Conservation (phyloP, 2,329 filamentous ascomycete genomes). For the Pyricularia pennisetigena region DNA sequence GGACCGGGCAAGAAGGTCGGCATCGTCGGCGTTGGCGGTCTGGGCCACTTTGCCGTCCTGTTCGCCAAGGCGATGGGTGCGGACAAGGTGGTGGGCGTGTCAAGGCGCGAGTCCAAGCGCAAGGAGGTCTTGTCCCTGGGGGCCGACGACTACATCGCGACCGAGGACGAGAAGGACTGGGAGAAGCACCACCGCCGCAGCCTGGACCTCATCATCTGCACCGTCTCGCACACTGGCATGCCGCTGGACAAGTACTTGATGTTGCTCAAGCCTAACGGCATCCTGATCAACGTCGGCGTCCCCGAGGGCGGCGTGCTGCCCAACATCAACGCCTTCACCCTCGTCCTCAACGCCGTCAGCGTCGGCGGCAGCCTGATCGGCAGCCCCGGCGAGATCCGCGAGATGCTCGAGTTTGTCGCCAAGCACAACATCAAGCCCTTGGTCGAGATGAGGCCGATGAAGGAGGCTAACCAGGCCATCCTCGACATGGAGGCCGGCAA, state of each 20-base stretch:
- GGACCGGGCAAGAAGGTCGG: slow-evolving; percentile 10
- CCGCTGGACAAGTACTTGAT: slow-evolving; percentile 52
- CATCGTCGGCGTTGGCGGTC: slow-evolving; percentile 10
- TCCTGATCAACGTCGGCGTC: slow-evolving; percentile 53
- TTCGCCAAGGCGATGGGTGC: slow-evolving; percentile 11
- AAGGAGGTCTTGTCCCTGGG: slow-evolving; percentile 9
- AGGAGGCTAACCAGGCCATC: slow-evolving; percentile 45
- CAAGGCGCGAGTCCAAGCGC: slow-evolving; percentile 8
- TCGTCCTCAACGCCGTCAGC: slow-evolving; percentile 46
- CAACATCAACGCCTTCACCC: slow-evolving; percentile 41
- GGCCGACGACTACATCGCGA: slow-evolving; percentile 16
- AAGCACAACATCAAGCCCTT: slow-evolving; percentile 48
- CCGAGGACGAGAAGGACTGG: slow-evolving; percentile 44
- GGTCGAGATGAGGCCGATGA: slow-evolving; percentile 45
- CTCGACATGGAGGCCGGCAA: slow-evolving; percentile 48
- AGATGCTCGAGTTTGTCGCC: slow-evolving; percentile 51
- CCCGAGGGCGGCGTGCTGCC: slow-evolving; percentile 43
- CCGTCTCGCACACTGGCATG: slow-evolving; percentile 44
- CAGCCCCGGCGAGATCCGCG: slow-evolving; percentile 48
- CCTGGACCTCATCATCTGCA: slow-evolving; percentile 51
- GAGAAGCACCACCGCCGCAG: slow-evolving; percentile 34
- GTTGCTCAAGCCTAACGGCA: slow-evolving; percentile 56
- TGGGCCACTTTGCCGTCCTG: slow-evolving; percentile 12
- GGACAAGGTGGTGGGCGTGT: slow-evolving; percentile 11
- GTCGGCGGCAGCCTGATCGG: slow-evolving; percentile 38